phyloP scores from a whole-genome alignment of 495 filamentous ascomycete genomes.

The Hypoxylon intermedium region DNA sequence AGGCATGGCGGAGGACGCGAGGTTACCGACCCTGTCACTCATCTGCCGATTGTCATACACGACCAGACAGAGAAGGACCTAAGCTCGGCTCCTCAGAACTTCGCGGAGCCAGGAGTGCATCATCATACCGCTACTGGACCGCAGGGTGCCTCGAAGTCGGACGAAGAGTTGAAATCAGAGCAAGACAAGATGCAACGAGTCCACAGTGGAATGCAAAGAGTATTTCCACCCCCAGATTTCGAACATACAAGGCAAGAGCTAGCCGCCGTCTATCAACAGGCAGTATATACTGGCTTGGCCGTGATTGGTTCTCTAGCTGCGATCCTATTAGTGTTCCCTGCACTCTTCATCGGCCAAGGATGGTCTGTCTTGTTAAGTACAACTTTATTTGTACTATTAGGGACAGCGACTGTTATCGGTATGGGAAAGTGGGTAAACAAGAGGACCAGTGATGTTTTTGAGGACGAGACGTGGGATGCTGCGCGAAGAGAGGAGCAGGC shows the following conservation, averaged over 20 bases:
- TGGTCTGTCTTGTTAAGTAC: conserved; percentile 34
- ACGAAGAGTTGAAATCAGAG: conserved; percentile 55
- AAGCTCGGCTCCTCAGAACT: conserved; percentile 61
- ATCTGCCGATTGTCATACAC: conserved; percentile 68
- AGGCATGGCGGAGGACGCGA: conserved; percentile 62
- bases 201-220: conserved; percentile 58
- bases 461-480: conserved; percentile 69
- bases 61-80: conserved; percentile 69
- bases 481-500: conserved; percentile 56
- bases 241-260: conserved; percentile 57
- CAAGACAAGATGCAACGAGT: conserved; percentile 53
- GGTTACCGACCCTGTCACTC: conserved; percentile 77
- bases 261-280: conserved; percentile 52
- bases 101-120: conserved; percentile 52
- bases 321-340: conserved; percentile 63
- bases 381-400: conserved; percentile 33
- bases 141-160: conserved; percentile 54
- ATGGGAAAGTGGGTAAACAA: conserved; percentile 62
- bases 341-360: conserved; percentile 70
- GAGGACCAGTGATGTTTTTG: conserved; percentile 61
- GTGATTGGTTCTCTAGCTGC: conserved; percentile 42
- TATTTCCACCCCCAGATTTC: conserved; percentile 70
- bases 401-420: conserved; percentile 46
- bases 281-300: conserved; percentile 52
- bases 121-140: conserved; percentile 55